Percentiles rank a stretch among this genome's conserved stretches.
Conservation (phyloP, 108 stramenopile genomes). For the Nitzschia sp. region DNA sequence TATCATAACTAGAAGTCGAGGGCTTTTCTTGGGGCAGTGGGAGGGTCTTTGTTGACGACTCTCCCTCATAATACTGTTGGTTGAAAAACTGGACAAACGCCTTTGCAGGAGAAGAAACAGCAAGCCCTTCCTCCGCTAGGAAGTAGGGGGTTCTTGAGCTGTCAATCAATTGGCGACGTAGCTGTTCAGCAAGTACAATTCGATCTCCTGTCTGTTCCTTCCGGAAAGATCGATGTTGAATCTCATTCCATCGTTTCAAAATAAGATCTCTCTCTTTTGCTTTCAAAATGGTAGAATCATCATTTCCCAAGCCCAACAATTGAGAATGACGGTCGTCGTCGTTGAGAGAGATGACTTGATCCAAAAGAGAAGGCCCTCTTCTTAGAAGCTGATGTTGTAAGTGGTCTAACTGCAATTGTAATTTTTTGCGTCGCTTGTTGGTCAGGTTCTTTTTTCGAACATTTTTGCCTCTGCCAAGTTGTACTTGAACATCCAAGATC, state of each 20-base stretch:
- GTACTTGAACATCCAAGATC: slow-evolving; percentile 37
- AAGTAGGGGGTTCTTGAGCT: not conserved
- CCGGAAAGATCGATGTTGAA: slow-evolving; percentile 32
- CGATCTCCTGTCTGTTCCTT: slow-evolving; percentile 69
- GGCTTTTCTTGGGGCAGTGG: not conserved
- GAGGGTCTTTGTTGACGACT: not conserved
- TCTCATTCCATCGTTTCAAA: slow-evolving; percentile 48
- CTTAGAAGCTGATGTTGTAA: slow-evolving; percentile 15
- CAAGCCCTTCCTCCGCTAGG: not conserved
- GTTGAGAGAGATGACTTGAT: slow-evolving; percentile 15
- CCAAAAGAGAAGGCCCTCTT: slow-evolving; percentile 14
- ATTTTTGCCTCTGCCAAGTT: slow-evolving; percentile 17
- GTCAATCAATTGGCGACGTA: slow-evolving; percentile 51
- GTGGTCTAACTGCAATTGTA: slow-evolving; percentile 14
- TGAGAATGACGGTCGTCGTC: not conserved
- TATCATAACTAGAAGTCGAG: not conserved
- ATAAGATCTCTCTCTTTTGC: slow-evolving; percentile 30
- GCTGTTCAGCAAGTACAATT: slow-evolving; percentile 58
- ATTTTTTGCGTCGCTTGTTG: slow-evolving; percentile 37
- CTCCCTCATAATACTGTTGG: not conserved
- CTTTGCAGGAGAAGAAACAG: not conserved
- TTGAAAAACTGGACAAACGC: slow-evolving; percentile 21
- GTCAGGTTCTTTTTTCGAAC: slow-evolving; percentile 27
- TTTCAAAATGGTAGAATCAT: not conserved
- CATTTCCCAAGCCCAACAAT: not conserved